Conservation (phyloP, 2,329 filamentous ascomycete genomes). For the Dactylellina drechsleri region DNA sequence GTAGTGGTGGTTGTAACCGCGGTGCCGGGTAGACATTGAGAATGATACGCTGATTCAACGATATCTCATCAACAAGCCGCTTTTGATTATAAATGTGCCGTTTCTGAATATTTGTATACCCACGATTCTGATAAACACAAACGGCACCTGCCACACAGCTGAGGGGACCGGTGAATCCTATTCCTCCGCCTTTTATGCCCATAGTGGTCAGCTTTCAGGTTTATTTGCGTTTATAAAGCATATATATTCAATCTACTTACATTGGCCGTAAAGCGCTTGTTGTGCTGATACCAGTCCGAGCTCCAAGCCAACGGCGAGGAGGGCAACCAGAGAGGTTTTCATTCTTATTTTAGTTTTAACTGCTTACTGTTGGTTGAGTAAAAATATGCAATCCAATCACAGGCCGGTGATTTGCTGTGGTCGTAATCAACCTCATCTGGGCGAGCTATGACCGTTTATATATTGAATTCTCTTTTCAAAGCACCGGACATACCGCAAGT, state of each 20-base stretch:
- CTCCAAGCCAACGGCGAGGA: slow-evolving; percentile 1
- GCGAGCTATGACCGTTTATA: neutral
- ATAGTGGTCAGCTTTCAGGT: neutral
- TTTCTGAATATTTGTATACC: neutral
- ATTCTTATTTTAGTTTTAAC: neutral
- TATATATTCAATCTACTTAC: slow-evolving; percentile 4
- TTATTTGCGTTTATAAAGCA: neutral
- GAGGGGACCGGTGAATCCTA: slow-evolving; percentile 11
- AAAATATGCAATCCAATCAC: too few species aligned
- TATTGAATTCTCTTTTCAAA: neutral
- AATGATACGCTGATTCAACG: neutral
- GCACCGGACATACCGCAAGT: too few species aligned
- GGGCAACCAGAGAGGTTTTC: slow-evolving; percentile 4
- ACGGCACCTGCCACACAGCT: slow-evolving; percentile 11
- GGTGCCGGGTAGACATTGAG: slow-evolving; percentile 7
- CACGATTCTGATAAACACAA: slow-evolving; percentile 19
- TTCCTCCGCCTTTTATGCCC: slow-evolving; percentile 7
- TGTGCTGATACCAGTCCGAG: slow-evolving; percentile 11
- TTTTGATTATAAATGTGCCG: neutral
- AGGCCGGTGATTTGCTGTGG: neutral
- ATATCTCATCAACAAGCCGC: neutral
- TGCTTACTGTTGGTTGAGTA: too few species aligned
- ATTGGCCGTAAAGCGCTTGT: slow-evolving; percentile 8
- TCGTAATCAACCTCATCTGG: neutral
- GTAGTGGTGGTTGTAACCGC: slow-evolving; percentile 1